Conservation (phyloP, 352 stramenopile species). For the Globisporangium yorkense region DNA sequence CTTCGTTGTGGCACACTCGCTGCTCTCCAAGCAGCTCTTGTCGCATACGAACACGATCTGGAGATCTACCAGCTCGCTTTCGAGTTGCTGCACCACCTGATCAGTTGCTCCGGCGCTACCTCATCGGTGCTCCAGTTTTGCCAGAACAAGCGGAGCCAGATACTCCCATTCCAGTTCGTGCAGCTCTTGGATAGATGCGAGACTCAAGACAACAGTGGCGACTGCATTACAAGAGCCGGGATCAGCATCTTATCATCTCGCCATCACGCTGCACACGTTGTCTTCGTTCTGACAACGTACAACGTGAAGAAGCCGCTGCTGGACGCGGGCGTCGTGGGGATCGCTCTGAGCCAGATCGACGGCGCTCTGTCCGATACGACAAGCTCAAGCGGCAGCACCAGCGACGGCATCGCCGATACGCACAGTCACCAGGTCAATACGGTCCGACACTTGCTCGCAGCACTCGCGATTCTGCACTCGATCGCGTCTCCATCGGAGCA, state of each 20-base stretch:
- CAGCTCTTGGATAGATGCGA: conserved; percentile 4
- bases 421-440: neutral
- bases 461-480: conserved; percentile 21
- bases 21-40: conserved; percentile 15
- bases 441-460: conserved; percentile 22
- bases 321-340: conserved; percentile 7
- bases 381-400: too few relatives aligned
- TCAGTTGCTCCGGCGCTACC: conserved; percentile 8
- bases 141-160: conserved; percentile 17
- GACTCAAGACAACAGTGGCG: too few relatives aligned
- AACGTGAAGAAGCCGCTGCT: conserved; percentile 22
- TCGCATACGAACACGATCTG: conserved; percentile 15
- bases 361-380: neutral
- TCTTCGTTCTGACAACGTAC: conserved; percentile 30
- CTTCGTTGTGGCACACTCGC: conserved; percentile 18
- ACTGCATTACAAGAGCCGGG: too few relatives aligned
- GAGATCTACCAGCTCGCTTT: conserved; percentile 17
- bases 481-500: conserved; percentile 3
- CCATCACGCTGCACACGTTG: conserved; percentile 17
- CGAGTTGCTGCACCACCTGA: conserved; percentile 18
- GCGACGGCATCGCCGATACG: too few relatives aligned
- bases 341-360: conserved; percentile 5
- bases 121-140: conserved; percentile 20
- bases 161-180: conserved; percentile 21
- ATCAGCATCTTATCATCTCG: neutral